These are phyloP conservation scores for Pleomassaria siparia DNA, from an alignment of 2,329 filamentous ascomycete genomes.

Conservation along the genomic window DNA sequence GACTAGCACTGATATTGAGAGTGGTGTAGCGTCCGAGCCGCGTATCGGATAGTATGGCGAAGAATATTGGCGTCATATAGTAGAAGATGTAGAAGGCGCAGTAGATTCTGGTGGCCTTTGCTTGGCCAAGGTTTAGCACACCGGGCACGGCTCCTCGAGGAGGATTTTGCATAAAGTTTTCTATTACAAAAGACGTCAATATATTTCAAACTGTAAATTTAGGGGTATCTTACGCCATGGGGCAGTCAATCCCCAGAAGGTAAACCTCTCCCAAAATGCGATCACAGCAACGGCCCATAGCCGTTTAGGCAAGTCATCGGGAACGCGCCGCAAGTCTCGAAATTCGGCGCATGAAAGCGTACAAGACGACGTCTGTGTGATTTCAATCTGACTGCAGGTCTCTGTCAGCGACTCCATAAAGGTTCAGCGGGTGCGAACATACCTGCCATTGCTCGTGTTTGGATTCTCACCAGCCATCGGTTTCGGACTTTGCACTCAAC, in stretches of 20 bases:
- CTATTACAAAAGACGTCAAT: slow-evolving; percentile 23
- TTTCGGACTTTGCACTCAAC: no score
- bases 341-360: not conserved
- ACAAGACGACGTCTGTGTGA: not conserved
- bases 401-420: not conserved
- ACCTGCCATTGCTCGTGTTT: not conserved
- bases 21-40: slow-evolving; percentile 44
- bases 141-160: slow-evolving; percentile 34
- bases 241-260: slow-evolving; percentile 31
- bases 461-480: not conserved
- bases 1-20: slow-evolving; percentile 32
- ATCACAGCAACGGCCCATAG: slow-evolving; percentile 30
- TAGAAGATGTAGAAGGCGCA: slow-evolving; percentile 59
- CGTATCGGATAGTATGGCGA: slow-evolving; percentile 44
- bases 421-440: not conserved
- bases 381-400: not conserved
- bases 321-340: slow-evolving; percentile 19
- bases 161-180: slow-evolving; percentile 49
- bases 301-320: slow-evolving; percentile 23
- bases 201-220: no score
- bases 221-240: slow-evolving; percentile 35
- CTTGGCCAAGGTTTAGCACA: slow-evolving; percentile 35
- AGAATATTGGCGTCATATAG: slow-evolving; percentile 42
- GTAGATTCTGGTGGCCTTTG: slow-evolving; percentile 54
- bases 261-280: slow-evolving; percentile 28